Percentiles rank a stretch among this genome's conserved stretches.
Evolutionary conservation across 257 asterid species (phyloP).

Genomic region (Solanum clarkiae): DNA sequence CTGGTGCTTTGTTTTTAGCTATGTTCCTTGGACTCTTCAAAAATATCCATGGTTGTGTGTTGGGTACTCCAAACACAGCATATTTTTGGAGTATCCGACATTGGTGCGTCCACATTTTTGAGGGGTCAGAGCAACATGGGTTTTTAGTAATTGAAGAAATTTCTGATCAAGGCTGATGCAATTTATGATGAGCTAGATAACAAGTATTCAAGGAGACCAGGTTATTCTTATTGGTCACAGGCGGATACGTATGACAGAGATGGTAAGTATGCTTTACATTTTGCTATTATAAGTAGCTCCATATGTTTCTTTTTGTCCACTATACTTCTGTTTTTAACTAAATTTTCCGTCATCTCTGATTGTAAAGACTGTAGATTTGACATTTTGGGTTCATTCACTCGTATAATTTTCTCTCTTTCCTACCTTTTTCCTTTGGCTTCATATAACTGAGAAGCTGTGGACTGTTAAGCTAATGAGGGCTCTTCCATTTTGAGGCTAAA

Average conservation of each 20-base stretch:
- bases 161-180: constrained; percentile 19
- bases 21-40: too few relatives aligned
- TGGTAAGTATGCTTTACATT: constrained; percentile 40
- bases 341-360: not conserved
- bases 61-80: too few relatives aligned
- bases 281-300: not conserved
- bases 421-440: not conserved
- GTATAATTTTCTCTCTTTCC: not conserved
- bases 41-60: too few relatives aligned
- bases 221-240: constrained; percentile 92
- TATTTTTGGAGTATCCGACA: too few relatives aligned
- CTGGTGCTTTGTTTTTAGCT: not conserved
- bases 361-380: not conserved
- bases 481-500: not conserved
- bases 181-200: constrained; percentile 43
- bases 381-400: not conserved
- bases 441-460: not conserved
- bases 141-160: not conserved
- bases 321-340: not conserved
- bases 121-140: too few relatives aligned
- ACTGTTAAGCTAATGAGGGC: not conserved
- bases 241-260: constrained; percentile 81
- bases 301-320: not conserved
- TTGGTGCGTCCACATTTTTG: too few relatives aligned
- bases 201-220: constrained; percentile 92